These are phyloP conservation scores for Metschnikowia peoriensis DNA, from an alignment of 805 yeast species.

Conservation along the genomic window DNA sequence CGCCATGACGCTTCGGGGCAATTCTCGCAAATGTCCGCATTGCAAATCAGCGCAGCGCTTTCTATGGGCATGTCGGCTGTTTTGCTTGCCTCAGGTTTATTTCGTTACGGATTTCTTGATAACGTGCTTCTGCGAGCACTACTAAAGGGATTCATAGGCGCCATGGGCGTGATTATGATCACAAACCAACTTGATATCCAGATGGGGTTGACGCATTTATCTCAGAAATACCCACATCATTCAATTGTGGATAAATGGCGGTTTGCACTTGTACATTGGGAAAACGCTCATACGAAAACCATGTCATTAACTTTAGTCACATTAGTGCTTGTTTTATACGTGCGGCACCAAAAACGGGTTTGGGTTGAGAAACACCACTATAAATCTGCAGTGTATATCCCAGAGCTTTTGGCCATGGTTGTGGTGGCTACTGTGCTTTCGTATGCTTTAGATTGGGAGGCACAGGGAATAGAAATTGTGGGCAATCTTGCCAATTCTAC, in stretches of 20 bases:
- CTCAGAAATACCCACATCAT: constrained; percentile 21
- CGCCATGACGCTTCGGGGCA: constrained; percentile 27
- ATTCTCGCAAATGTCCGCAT: constrained; percentile 39
- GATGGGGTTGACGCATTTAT: constrained; percentile 28
- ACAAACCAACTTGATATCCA: constrained; percentile 52
- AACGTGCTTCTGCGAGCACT: constrained; percentile 75
- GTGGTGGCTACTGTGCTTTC: constrained; percentile 28
- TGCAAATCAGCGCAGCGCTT: constrained; percentile 21
- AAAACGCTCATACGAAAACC: constrained; percentile 10
- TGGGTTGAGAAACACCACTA: constrained; percentile 17
- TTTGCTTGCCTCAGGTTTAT: constrained; percentile 33
- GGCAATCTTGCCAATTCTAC: constrained; percentile 22
- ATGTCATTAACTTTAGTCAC: constrained; percentile 21
- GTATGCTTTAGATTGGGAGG: constrained; percentile 24
- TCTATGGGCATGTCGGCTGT: constrained; percentile 20
- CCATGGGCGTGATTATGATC: constrained; percentile 82
- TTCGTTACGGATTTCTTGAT: constrained; percentile 84
- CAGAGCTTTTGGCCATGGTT: constrained; percentile 34
- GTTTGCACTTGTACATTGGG: constrained; percentile 8
- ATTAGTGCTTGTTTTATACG: constrained; percentile 21
- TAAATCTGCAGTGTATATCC: constrained; percentile 26
- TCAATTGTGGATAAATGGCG: constrained; percentile 16
- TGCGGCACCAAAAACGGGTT: constrained; percentile 21
- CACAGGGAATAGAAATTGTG: constrained; percentile 28
- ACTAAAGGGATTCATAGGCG: constrained; percentile 79